Base-by-base conservation (phyloP, 495 filamentous ascomycete species). In the Penicillium cataractarum region DNA sequence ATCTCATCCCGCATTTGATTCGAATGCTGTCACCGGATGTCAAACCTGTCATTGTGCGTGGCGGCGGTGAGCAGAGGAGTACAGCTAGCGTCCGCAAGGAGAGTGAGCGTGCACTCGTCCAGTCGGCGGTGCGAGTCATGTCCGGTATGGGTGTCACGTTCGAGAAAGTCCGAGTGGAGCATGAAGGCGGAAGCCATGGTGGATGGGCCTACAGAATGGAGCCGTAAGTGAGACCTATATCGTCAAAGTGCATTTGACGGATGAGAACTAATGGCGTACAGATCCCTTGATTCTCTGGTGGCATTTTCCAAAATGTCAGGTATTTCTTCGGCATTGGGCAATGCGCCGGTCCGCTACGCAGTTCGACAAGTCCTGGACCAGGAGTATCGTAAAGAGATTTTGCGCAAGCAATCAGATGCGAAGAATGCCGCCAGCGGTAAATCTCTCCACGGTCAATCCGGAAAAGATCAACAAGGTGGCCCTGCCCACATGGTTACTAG, bases 121-220 rank as follows among this genome's bases (percentile, higher is more conserved):
- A 82, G 56, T 82, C 90, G 26, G 90, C 93, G 7, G 92, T 95
- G 3, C 81, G 85, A 27, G 89, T 93, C 8, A 92, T 98, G 83
- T 79, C 80, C 12, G 89, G 90, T 26, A 80, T 93, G 49, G 89
- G 91, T 4, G 88, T 98, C 26, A 84, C 84, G 5, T 93, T 97
- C 75, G 90, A 96, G 66, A 88, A 87, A 66, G 89, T 89, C 2
- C 87, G 88, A 65, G 84, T 99, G 35, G 93, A 96, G 63, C 80
- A 79, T n/a, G 82, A 81, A 35, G 78, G 76, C 22, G 75, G 82
- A 55, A 78, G 80, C 54, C 68, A 83, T 64, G 76, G 80, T 64
- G 80, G 86, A 65, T 97, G 89, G 88, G 87, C 94, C 12, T 97
- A 95, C 72, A 86, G 95, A 33, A 95, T 99, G 94, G 93, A 97